Evolutionary conservation across 179 eudicot species (phyloP), one percentile per base, ranked within the genome.

Genomic region (Spinacia oleracea): DNA sequence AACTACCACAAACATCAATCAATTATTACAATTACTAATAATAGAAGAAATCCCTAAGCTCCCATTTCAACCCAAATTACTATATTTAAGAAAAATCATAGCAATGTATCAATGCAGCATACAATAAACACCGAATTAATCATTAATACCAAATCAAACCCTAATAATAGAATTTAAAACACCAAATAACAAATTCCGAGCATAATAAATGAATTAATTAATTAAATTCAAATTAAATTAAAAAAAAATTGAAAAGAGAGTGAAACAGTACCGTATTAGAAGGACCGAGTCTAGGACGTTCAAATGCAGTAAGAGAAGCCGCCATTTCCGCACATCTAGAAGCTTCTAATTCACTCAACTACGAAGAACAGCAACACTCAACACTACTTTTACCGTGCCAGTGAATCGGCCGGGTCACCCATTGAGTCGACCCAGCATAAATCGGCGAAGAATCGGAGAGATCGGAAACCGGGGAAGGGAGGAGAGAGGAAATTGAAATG

Each of bases 221-320:
- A 60, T 4, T n/a, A n/a, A 71, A 50, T 14, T 32, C 46, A 68
- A 77, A 55, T 63, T 50, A 40, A 74, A 12, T 58, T 6, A 38
- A 40, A 46, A 32, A 25, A 68, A 27, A 53, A 65, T 0, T 5
- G n/a, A 32, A 76, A n/a, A 55, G 40, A 38, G 40, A 3, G 0
- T 38, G 40, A 70, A 78, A 59, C 71, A 29, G 64, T 86, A 92
- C 98, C 93, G 97, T 89, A 70, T 91, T 93, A 1, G 96, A 84
- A 83, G 89, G 83, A 56, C 91, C 94, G 25, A 84, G 79, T 81
- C 96, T 88, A 18, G 96, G 91, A 50, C 98, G 96, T 66, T 92
- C 93, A 80, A 92, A 89, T 76, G 93, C 86, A 29, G 93, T 86
- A 78, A 89, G 78, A 25, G 98, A 72, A 78, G 92, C 92, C 75